These are phyloP conservation scores for Globisporangium spiculum DNA, from an alignment of 352 stramenopile genomes.

Conservation along the genomic window DNA sequence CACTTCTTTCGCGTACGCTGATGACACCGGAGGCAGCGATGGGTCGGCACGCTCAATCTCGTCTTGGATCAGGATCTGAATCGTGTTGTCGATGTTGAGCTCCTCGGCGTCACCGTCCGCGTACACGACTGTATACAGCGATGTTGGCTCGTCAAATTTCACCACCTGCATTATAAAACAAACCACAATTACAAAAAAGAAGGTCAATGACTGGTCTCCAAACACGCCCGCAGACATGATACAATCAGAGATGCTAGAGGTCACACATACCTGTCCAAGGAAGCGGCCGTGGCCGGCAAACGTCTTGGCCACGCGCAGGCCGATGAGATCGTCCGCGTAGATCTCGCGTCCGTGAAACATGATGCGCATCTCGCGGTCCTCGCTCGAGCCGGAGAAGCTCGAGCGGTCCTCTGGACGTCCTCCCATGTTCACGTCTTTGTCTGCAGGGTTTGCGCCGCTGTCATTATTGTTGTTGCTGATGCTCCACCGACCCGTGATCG, in stretches of 20 bases:
- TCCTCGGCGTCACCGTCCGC: conserved; percentile 80
- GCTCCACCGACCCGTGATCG: conserved; percentile 3
- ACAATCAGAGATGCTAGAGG: neutral
- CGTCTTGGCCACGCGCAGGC: conserved; percentile 79
- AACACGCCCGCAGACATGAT: neutral
- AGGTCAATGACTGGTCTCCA: neutral
- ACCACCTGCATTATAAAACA: conserved; percentile 36
- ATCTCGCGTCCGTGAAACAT: conserved; percentile 75
- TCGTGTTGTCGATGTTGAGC: conserved; percentile 66
- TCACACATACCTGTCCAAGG: conserved; percentile 44
- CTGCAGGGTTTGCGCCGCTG: neutral
- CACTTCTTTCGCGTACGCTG: conserved; percentile 9
- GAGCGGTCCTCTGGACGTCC: conserved; percentile 19
- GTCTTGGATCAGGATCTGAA: conserved; percentile 84
- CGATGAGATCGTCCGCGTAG: conserved; percentile 74
- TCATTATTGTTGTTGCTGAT: conserved; percentile 27
- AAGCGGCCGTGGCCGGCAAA: conserved; percentile 80
- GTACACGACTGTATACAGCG: conserved; percentile 82
- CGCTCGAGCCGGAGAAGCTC: conserved; percentile 27
- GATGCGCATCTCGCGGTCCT: conserved; percentile 49
- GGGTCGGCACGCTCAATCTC: conserved; percentile 79
- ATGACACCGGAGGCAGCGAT: conserved; percentile 33
- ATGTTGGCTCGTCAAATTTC: conserved; percentile 72
- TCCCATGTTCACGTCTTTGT: neutral
- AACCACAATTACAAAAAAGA: neutral